These are phyloP conservation scores for Patellifolia procumbens DNA, from an alignment of 179 eudicot genomes.

Conservation along the genomic window DNA sequence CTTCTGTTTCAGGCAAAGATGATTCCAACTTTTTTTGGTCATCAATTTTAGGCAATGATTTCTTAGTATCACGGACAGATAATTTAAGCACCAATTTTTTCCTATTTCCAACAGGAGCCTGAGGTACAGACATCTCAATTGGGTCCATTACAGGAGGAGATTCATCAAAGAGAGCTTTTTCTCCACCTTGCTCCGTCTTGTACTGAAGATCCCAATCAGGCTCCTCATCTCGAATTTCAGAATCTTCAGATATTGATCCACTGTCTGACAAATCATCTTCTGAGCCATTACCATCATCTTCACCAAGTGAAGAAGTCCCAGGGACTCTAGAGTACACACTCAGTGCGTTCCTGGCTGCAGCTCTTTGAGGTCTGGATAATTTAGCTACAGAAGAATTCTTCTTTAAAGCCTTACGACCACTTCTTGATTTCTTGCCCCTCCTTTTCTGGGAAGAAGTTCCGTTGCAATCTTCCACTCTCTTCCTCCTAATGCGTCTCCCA, in stretches of 20 bases:
- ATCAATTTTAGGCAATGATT: slow-evolving; percentile 28
- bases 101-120: slow-evolving; percentile 40
- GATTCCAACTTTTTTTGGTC: slow-evolving; percentile 33
- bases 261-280: slow-evolving; percentile 60
- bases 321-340: slow-evolving; percentile 57
- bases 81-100: slow-evolving; percentile 71
- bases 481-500: slow-evolving; percentile 86
- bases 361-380: slow-evolving; percentile 74
- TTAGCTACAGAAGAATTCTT: slow-evolving; percentile 56
- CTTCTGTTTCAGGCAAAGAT: slow-evolving; percentile 38
- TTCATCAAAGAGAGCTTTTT: slow-evolving; percentile 39
- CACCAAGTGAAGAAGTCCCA: slow-evolving; percentile 51
- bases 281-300: slow-evolving; percentile 49
- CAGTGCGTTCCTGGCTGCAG: slow-evolving; percentile 85
- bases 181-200: slow-evolving; percentile 34
- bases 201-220: slow-evolving; percentile 34
- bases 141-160: slow-evolving; percentile 36
- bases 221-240: slow-evolving; percentile 50
- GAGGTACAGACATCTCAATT: slow-evolving; percentile 42
- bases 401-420: slow-evolving; percentile 42
- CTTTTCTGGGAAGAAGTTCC: slow-evolving; percentile 37
- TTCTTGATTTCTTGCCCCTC: slow-evolving; percentile 44
- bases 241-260: slow-evolving; percentile 49
- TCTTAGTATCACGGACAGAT: slow-evolving; percentile 58
- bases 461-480: slow-evolving; percentile 60